Base-by-base conservation (phyloP, 306 rosid species). In the Vachellia collinsii region DNA sequence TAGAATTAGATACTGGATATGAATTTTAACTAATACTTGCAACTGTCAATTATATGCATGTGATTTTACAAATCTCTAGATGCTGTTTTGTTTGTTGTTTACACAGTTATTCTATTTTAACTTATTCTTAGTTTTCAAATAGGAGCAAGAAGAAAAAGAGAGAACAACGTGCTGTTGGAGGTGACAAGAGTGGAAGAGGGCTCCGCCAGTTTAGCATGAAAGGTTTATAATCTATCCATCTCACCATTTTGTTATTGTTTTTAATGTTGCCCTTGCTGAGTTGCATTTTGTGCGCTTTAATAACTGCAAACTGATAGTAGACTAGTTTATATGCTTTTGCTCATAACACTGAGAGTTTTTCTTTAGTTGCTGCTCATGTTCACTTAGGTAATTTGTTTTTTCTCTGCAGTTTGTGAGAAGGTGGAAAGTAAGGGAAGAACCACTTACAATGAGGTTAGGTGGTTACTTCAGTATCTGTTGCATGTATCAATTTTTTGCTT, bases 191-290 rank as follows among this genome's bases (percentile, higher is more conserved):
- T 81, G 99, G 99, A 75, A 89, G 99, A 86, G 99, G 99, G 67
- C 96, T 95, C 64, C 99, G 99, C 79, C 99, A 95, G 76, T 95
- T 95, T 77, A 95, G 99, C 73, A 95, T 95, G 99, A 95, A 95
- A 92, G 99, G 99, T 94, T 25, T 79, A 61, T 79, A 14, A 81
- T 83, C 74, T 76, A 34, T 75, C 25, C 74, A 62, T 70, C 44
- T 19, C 54, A 47, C 63, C 44, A 4, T 19, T 74, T 65, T 75
- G 37, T 70, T 77, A 10, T 5, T 50, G 69, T 34, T 66, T 22
- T 76, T 77, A 41, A 23, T 19, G 36, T 44, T 70, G 16, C 51
- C 77, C 58, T 16, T 37, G 59, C 51, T 65, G 61, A 19, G 64
- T 80, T 80, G 54, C 73, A 72, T 76, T 19, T 63, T 50, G 70